Evolutionary conservation across 768 basidiomycete genomes (phyloP).

Genomic region (Obba rivulosa): DNA sequence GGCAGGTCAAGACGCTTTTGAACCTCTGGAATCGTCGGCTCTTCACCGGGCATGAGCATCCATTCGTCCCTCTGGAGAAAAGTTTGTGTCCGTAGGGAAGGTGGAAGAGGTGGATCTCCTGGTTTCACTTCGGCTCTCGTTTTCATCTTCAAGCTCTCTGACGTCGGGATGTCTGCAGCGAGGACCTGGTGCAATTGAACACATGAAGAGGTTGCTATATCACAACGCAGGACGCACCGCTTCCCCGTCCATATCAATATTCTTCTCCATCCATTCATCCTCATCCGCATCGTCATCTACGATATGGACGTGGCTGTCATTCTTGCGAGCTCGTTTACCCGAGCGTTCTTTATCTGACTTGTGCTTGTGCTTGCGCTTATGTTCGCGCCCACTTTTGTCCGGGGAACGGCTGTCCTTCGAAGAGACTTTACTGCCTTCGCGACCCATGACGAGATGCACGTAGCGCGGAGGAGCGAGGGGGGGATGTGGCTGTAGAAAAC

Average conservation of each 20-base stretch:
- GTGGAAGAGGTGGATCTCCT: conserved; percentile 44
- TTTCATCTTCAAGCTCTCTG: conserved; percentile 62
- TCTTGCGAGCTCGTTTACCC: conserved; percentile 29
- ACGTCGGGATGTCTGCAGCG: conserved; percentile 71
- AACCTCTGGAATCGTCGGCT: conserved; percentile 19
- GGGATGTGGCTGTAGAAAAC: too few species aligned
- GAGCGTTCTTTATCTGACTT: conserved; percentile 40
- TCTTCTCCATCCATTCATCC: conserved; percentile 86
- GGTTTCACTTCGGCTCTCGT: conserved; percentile 49
- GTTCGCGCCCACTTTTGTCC: conserved; percentile 36
- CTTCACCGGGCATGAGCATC: conserved; percentile 65
- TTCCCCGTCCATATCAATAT: conserved; percentile 74
- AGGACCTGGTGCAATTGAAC: conserved; percentile 38
- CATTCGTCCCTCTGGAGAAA: conserved; percentile 73
- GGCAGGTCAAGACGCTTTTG: conserved; percentile 1
- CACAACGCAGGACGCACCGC: conserved; percentile 40
- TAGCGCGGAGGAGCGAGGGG: too few species aligned
- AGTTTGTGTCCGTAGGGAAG: conserved; percentile 38
- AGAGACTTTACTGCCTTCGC: conserved; percentile 15
- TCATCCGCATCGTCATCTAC: conserved; percentile 72
- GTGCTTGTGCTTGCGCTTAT: conserved; percentile 50
- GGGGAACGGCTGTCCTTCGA: conserved; percentile 30
- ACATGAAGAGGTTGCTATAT: conserved; percentile 1
- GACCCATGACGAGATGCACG: conserved; percentile 17
- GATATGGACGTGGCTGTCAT: conserved; percentile 38